Conservation (phyloP, 495 filamentous ascomycete species). For the Penicillium waksmanii region DNA sequence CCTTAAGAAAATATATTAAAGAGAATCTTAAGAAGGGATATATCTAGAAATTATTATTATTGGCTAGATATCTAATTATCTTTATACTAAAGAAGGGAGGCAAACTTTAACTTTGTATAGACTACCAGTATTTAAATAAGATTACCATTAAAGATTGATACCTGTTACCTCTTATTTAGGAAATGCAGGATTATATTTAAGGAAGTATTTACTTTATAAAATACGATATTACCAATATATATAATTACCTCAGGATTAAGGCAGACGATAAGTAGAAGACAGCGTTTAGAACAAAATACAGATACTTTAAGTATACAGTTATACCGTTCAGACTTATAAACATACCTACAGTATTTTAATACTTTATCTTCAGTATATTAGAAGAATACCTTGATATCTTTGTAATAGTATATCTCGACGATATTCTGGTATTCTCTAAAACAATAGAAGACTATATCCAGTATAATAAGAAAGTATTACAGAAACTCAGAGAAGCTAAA, state of each 20-base stretch:
- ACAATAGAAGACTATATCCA: neutral
- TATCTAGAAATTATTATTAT: slow-evolving; percentile 17
- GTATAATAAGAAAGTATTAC: neutral
- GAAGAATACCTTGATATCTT: slow-evolving; percentile 30
- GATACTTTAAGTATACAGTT: slow-evolving; percentile 29
- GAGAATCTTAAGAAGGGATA: slow-evolving; percentile 19
- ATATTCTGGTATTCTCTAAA: slow-evolving; percentile 36
- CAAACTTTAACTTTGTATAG: slow-evolving; percentile 19
- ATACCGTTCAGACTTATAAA: slow-evolving; percentile 22
- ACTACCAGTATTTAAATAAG: slow-evolving; percentile 27
- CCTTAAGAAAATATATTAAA: slow-evolving; percentile 22
- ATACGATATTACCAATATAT: slow-evolving; percentile 21
- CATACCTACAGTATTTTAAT: slow-evolving; percentile 28
- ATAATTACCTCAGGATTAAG: slow-evolving; percentile 12
- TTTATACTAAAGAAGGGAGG: slow-evolving; percentile 29
- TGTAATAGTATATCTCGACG: slow-evolving; percentile 33
- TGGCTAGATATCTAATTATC: slow-evolving; percentile 16
- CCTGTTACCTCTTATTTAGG: slow-evolving; percentile 18
- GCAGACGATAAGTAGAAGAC: slow-evolving; percentile 33
- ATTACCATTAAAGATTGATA: slow-evolving; percentile 26
- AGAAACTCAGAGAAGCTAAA: neutral
- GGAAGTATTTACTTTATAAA: slow-evolving; percentile 26
- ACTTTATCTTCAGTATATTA: slow-evolving; percentile 35
- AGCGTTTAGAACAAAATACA: slow-evolving; percentile 34
- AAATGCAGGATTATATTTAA: slow-evolving; percentile 18